Evolutionary conservation across 78 protist genomes (phyloP), one percentile per base, ranked within the genome.

Genomic region (Dictyostelium citrinum): DNA sequence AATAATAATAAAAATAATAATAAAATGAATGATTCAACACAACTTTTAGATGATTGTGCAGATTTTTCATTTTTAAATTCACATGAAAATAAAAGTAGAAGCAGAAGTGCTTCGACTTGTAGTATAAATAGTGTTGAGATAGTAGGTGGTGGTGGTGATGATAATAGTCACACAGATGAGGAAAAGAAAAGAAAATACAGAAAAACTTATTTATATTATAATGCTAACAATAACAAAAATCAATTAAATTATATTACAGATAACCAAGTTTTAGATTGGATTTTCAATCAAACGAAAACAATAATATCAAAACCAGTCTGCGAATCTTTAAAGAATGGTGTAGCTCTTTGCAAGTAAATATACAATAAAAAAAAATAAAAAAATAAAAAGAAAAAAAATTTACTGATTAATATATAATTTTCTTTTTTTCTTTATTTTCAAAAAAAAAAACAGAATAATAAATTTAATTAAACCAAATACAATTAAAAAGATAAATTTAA

Each of bases 301-400:
- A 85, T 61, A 43, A 29, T 76, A 37, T 41, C 58, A 27, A 78
- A 58, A 22, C 93, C 93, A 14, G 37, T 78, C 5, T 67, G 84
- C 35, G 93, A 88, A 33, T 68, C 77, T 20, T 68, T 88, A 31
- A 88, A 67, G 68, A 64, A 83, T 68, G 93, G 93, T 78, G 82
- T 78, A 17, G 20, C 33, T 14, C 75, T 88, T 43, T 88, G 93
- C 93, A 88, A 88, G 93, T 88, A 78, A 49, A 84, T 88, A 49
- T 75, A n/a, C 6, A 41, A 41, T 1, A 41, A 41, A 41, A 75
- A 8, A 33, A 72, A 72, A 33, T 0, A 61, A 61, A 61, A 61
- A 64, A 64, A 27, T 27, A n/a, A 64, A 20, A n/a, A 1, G 43
- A 39, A 39, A 39, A 39, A 39, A 39, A 39, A 39, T 5, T 39